These are phyloP conservation scores for Dendrocalamus latiflorus DNA, from an alignment of 202 grass and related monocot species.

Conservation along the genomic window DNA sequence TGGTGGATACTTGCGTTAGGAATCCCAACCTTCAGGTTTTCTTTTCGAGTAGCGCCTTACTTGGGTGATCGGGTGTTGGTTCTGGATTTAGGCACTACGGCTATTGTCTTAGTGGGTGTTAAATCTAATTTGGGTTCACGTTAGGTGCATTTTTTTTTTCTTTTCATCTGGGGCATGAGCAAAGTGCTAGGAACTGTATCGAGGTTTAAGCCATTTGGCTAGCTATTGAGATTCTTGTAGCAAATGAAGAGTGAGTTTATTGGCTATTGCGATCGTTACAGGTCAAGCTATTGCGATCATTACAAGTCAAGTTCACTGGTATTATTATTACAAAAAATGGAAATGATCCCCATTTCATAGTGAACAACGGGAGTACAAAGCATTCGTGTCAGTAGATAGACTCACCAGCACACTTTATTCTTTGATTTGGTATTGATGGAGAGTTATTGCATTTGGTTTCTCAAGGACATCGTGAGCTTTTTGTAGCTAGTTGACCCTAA, in stretches of 20 bases:
- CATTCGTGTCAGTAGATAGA: slow-evolving; percentile 16
- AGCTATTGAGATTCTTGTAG: slow-evolving; percentile 3
- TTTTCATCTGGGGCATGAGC: not conserved
- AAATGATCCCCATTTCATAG: not conserved
- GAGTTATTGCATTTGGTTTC: slow-evolving; percentile 13
- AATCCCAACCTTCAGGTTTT: not conserved
- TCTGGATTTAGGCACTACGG: not conserved
- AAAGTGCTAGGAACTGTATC: not conserved
- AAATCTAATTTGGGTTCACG: not conserved
- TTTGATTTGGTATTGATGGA: slow-evolving; percentile 27
- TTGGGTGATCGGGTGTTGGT: not conserved
- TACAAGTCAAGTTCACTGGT: not conserved
- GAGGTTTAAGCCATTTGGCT: not conserved
- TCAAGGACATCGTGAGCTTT: not conserved
- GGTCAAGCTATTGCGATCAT: not conserved
- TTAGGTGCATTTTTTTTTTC: not conserved
- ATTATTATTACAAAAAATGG: not conserved
- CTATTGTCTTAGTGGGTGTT: not conserved
- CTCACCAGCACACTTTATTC: not conserved
- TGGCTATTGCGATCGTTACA: not conserved
- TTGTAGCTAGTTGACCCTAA: not conserved
- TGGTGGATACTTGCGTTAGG: not conserved
- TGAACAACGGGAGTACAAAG: not conserved
- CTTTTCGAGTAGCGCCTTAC: not conserved
- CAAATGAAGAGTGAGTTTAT: not conserved